These are phyloP conservation scores for Marasmius fiardii DNA, from an alignment of 1,284 basidiomycete species.

Conservation along the genomic window DNA sequence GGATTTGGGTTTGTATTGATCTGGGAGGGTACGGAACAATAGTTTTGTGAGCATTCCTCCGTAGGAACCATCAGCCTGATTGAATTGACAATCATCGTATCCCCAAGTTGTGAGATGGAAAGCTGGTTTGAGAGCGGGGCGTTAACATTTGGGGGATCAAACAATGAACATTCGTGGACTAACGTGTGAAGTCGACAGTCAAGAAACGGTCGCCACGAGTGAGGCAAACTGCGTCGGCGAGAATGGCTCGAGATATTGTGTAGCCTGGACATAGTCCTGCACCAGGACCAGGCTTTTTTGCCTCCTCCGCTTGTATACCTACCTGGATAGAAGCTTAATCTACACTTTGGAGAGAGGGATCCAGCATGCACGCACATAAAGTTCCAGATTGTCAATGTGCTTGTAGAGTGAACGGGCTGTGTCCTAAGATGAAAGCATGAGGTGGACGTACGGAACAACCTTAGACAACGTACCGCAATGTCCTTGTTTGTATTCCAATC, in stretches of 20 bases:
- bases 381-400: constrained; percentile 74
- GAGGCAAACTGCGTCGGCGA: constrained; percentile 78
- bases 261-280: constrained; percentile 85
- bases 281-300: constrained; percentile 68
- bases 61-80: constrained; percentile 63
- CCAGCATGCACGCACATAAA: constrained; percentile 45
- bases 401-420: constrained; percentile 70
- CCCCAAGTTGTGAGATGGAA: constrained; percentile 77
- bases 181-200: constrained; percentile 72
- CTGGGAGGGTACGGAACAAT: constrained; percentile 67
- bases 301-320: constrained; percentile 75
- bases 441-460: neutral
- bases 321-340: constrained; percentile 35
- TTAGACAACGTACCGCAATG: constrained; percentile 47
- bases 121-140: constrained; percentile 35
- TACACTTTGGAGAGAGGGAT: neutral
- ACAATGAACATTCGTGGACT: constrained; percentile 20
- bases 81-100: constrained; percentile 64
- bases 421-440: constrained; percentile 33
- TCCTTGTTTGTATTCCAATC: constrained; percentile 77
- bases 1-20: constrained; percentile 58
- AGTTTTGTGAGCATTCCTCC: constrained; percentile 73
- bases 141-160: neutral
- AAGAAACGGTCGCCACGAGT: constrained; percentile 76
- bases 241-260: constrained; percentile 82